Conservation (phyloP, 129 eudicot species). For the Ambrosia trifida region DNA sequence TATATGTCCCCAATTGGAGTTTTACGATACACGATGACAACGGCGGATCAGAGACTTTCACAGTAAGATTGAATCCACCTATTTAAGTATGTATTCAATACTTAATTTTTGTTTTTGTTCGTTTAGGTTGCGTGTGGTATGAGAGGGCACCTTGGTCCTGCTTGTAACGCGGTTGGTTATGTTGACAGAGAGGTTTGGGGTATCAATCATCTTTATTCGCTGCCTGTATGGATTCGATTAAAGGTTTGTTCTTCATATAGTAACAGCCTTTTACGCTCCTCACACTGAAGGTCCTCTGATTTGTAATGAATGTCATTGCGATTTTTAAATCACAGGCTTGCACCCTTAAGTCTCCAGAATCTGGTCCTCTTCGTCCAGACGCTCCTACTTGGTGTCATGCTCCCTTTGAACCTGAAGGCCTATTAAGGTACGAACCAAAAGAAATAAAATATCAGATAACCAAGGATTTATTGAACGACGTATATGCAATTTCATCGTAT, state of each 20-base stretch:
- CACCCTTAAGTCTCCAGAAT: constrained; percentile 60
- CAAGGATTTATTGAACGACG: background rate
- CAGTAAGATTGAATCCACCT: constrained; percentile 29
- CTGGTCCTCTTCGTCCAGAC: constrained; percentile 58
- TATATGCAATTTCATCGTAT: background rate
- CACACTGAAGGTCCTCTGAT: too few relatives aligned
- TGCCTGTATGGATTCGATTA: constrained; percentile 71
- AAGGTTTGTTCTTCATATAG: constrained; percentile 42
- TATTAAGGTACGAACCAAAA: constrained; percentile 52
- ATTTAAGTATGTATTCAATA: background rate
- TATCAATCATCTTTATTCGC: constrained; percentile 65
- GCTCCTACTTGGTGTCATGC: constrained; percentile 88
- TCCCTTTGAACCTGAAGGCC: constrained; percentile 92
- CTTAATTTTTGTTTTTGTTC: background rate
- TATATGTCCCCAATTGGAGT: constrained; percentile 84
- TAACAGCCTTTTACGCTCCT: too few relatives aligned
- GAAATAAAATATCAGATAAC: background rate
- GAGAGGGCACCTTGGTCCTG: constrained; percentile 92
- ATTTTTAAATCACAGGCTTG: constrained; percentile 66
- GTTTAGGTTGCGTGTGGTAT: constrained; percentile 74
- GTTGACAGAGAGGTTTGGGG: constrained; percentile 90
- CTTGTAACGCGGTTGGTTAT: constrained; percentile 92
- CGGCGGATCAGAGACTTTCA: constrained; percentile 34
- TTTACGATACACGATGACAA: constrained; percentile 37
- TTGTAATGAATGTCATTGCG: too few relatives aligned